Base-by-base conservation (phyloP, 352 stramenopile genomes). In the Achlya hypogyna region DNA sequence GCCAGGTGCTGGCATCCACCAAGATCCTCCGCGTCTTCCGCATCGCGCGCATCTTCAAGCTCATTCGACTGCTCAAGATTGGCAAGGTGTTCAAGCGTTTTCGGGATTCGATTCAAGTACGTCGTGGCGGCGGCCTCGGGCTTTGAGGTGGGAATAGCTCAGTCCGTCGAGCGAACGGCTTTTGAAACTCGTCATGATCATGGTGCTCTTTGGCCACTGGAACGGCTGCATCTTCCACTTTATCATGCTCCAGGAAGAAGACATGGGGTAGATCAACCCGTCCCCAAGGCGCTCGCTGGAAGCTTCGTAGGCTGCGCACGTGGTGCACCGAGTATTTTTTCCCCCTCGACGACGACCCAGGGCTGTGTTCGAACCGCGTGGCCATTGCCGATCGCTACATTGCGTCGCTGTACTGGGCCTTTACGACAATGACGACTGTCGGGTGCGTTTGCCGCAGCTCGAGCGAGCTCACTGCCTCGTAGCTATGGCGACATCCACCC, bases 341-440 rank as follows among this genome's bases (percentile, higher is more conserved):
- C 34, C 51, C 20, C 20, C 66, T 60, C 18, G 29, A 54, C 18
- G 23, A 71, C 60, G 74, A 42, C 42, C 62, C 42, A 29, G 75
- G 20, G 51, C 71, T 62, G 0, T 93, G 85, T 53, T 72, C 79
- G 3, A 51, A 72, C 1, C 70, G 72, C 9, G 70, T 91, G 20
- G 53, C 71, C 8, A 40, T 82, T 0, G 34, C 34, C 0, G 80
- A 93, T 45, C 84, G 80, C 4, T 97, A 97, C 70, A 68, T 97
- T 0, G 75, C 74, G 8, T 73, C 87, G 0, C 71, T 95, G 32
- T 97, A 97, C 68, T 97, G 88, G 88, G 88, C 86, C 12, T 95
- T 96, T 52, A 96, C 88, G 5, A 94, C 88, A 5, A 86, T 97
- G 62, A 96, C 89, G 51, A 96, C 89, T 1, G 87, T 97, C 20